Evolutionary conservation across 2,329 filamentous ascomycete genomes (phyloP).

Genomic region (Phaeosphaeria sp.): DNA sequence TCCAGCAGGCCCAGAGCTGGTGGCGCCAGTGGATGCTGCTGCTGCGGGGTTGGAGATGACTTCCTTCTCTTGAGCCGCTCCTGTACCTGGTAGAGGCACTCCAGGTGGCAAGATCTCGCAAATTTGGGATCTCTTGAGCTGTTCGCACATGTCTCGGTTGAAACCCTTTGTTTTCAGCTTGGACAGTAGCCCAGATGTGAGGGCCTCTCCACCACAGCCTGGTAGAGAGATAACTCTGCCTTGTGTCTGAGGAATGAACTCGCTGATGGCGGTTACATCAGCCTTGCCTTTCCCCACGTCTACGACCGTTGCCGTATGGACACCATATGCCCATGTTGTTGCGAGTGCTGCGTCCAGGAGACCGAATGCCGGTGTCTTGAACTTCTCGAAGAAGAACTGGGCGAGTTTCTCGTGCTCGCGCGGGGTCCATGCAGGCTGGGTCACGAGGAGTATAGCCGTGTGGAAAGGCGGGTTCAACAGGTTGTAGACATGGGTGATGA

Average conservation of each 20-base stretch:
- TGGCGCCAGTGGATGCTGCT: constrained; percentile 62
- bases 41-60: constrained; percentile 59
- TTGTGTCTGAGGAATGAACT: constrained; percentile 76
- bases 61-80: constrained; percentile 49
- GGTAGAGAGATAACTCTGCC: constrained; percentile 66
- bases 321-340: constrained; percentile 79
- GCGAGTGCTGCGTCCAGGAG: constrained; percentile 89
- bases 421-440: constrained; percentile 87
- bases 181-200: constrained; percentile 76
- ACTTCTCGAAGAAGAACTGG: constrained; percentile 96
- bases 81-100: constrained; percentile 59
- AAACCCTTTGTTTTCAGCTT: constrained; percentile 67
- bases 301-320: constrained; percentile 81
- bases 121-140: constrained; percentile 68
- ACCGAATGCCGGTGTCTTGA: constrained; percentile 89
- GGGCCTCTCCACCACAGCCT: constrained; percentile 83
- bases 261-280: constrained; percentile 87
- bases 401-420: constrained; percentile 87
- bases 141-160: constrained; percentile 68
- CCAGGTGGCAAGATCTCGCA: constrained; percentile 66
- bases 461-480: constrained; percentile 90
- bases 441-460: constrained; percentile 89
- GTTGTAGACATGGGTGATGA: constrained; percentile 90
- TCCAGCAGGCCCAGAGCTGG: constrained; percentile 53
- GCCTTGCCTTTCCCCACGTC: constrained; percentile 94